These are phyloP conservation scores for Apiospora aurea DNA, from an alignment of 2,329 filamentous ascomycete genomes.

Conservation along the genomic window DNA sequence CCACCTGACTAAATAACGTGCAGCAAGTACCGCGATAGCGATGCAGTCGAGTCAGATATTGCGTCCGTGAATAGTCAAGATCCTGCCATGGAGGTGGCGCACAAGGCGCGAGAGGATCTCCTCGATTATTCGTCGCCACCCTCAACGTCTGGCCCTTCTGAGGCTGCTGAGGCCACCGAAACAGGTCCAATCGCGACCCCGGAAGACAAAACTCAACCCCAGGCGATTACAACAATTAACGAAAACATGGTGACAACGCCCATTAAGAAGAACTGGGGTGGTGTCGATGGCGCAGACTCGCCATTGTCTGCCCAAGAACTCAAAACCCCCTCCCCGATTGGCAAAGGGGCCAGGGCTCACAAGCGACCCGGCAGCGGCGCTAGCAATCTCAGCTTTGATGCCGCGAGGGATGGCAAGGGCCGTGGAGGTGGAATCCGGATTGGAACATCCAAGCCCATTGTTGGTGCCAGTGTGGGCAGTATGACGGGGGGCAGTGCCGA, in stretches of 20 bases:
- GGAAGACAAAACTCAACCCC: conserved; percentile 22
- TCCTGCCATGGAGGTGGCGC: conserved; percentile 27
- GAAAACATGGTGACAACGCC: conserved; percentile 31
- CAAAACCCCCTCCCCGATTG: conserved; percentile 17
- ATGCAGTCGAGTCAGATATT: conserved; percentile 40
- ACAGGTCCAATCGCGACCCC: conserved; percentile 17
- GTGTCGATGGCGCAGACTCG: conserved; percentile 21
- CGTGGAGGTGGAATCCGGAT: conserved; percentile 50
- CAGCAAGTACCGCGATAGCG: conserved; percentile 38
- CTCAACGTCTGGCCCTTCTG: conserved; percentile 25
- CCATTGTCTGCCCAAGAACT: conserved; percentile 22
- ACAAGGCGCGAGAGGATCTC: conserved; percentile 38
- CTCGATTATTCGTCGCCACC: conserved; percentile 27
- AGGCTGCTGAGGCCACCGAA: conserved; percentile 1
- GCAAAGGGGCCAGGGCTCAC: conserved; percentile 11
- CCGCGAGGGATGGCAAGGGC: conserved; percentile 42
- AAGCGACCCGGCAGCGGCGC: conserved; percentile 39
- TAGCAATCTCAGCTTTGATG: conserved; percentile 50
- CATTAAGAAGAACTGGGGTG: conserved; percentile 27
- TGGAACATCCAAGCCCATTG: conserved; percentile 45
- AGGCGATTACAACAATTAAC: conserved; percentile 33
- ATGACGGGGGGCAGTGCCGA: conserved; percentile 23
- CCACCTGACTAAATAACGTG: not conserved
- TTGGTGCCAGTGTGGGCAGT: conserved; percentile 31
- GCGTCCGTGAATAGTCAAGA: conserved; percentile 25